phyloP scores from a whole-genome alignment of 352 stramenopile species.

The Globisporangium yorkense region DNA sequence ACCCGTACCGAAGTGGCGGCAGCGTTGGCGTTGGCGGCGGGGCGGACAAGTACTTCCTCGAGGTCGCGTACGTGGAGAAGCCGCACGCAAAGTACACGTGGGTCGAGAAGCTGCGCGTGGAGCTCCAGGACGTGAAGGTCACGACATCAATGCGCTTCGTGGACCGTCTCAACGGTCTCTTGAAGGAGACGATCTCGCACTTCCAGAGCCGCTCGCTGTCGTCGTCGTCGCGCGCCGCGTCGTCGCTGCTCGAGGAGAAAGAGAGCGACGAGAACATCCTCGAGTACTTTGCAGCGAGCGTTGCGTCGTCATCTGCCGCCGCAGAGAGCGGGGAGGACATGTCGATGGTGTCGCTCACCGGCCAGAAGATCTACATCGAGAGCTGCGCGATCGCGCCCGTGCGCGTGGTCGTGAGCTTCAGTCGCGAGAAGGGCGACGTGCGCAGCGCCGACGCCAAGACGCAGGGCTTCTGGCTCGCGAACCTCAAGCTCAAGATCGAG shows the following conservation, averaged over 20 bases:
- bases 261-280: conserved; percentile 48
- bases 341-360: conserved; percentile 70
- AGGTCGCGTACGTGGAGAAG: conserved; percentile 63
- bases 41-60: conserved; percentile 51
- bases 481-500: conserved; percentile 84
- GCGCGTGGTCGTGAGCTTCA: conserved; percentile 72
- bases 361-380: conserved; percentile 73
- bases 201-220: conserved; percentile 61
- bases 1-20: conserved; percentile 7
- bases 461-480: conserved; percentile 69
- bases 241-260: conserved; percentile 17
- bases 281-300: conserved; percentile 55
- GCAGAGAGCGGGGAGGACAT: conserved; percentile 31
- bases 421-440: conserved; percentile 56
- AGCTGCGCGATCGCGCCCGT: conserved; percentile 62
- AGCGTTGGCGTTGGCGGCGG: neutral
- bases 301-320: neutral
- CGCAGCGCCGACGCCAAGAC: conserved; percentile 13
- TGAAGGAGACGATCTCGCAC: conserved; percentile 59
- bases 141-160: conserved; percentile 80
- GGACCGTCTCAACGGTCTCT: conserved; percentile 51
- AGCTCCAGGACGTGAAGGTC: conserved; percentile 65
- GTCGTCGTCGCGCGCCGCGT: conserved; percentile 31
- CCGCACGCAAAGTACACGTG: conserved; percentile 65
- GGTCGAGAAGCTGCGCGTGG: conserved; percentile 50